Conservation (phyloP, 208 protist species). For the Borovskyia barvae region DNA sequence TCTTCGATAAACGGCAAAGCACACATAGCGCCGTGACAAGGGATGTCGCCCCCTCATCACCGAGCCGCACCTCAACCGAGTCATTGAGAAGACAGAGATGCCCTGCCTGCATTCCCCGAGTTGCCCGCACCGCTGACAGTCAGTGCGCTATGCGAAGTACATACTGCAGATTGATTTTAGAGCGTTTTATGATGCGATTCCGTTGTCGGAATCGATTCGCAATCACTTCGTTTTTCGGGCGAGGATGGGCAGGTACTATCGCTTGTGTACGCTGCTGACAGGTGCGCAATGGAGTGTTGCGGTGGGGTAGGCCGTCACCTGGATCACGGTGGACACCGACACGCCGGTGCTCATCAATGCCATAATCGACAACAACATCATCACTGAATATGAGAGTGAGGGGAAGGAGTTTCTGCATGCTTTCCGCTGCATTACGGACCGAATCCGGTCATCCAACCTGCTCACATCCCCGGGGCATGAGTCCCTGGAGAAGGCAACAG, state of each 20-base stretch:
- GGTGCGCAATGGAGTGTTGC: conserved; percentile 30
- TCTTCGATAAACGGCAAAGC: no score
- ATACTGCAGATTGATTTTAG: conserved; percentile 37
- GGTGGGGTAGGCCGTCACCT: conserved; percentile 21
- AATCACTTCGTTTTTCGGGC: conserved; percentile 22
- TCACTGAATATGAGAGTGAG: conserved; percentile 22
- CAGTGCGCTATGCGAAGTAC: no score
- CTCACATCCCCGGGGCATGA: conserved; percentile 25
- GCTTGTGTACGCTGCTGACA: conserved; percentile 19
- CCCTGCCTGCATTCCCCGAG: no score
- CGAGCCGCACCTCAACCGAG: conserved; percentile 26
- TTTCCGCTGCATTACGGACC: conserved; percentile 3
- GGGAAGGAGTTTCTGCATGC: conserved; percentile 16
- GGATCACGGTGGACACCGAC: no score
- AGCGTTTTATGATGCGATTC: conserved; percentile 36
- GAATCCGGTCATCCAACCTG: conserved; percentile 19
- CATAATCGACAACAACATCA: conserved; percentile 31
- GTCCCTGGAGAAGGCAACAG: conserved; percentile 6
- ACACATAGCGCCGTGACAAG: no score
- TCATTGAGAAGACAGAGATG: no score
- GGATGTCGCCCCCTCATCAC: conserved; percentile 23
- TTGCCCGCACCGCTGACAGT: conserved; percentile 15
- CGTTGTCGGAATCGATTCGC: conserved; percentile 11
- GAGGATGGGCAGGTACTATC: conserved; percentile 2
- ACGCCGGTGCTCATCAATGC: conserved; percentile 18